These are phyloP conservation scores for Corylus avellana DNA, from an alignment of 306 rosid species.

Conservation along the genomic window DNA sequence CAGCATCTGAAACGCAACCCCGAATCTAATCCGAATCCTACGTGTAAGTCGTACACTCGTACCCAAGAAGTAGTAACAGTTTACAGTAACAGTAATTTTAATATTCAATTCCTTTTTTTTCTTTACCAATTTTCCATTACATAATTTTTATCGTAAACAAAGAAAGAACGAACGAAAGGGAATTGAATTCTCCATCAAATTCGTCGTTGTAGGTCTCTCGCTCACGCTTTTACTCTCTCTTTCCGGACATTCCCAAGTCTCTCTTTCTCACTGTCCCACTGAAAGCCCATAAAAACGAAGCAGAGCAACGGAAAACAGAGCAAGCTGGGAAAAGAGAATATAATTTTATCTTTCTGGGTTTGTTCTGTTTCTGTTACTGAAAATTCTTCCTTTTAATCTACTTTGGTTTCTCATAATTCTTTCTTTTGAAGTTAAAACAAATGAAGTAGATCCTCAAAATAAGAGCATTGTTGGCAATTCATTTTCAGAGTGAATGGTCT, in stretches of 20 bases:
- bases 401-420: neutral
- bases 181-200: constrained; percentile 21
- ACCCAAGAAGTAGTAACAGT: neutral
- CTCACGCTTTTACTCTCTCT: neutral
- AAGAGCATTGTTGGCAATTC: constrained; percentile 2
- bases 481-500: neutral
- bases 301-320: neutral
- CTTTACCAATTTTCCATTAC: too few species aligned
- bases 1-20: constrained; percentile 6
- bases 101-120: neutral
- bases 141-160: neutral
- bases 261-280: constrained; percentile 12
- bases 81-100: neutral
- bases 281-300: neutral
- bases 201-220: constrained; percentile 25
- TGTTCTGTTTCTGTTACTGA: neutral
- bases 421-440: neutral
- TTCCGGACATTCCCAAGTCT: constrained; percentile 42
- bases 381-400: neutral
- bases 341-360: constrained; percentile 18
- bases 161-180: neutral
- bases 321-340: constrained; percentile 16
- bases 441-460: neutral
- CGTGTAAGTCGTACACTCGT: constrained; percentile 9
- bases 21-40: constrained; percentile 41